Evolutionary conservation across 805 yeast species (phyloP), one percentile per base, ranked within the genome.

Genomic region (Lipomyces kockii): DNA sequence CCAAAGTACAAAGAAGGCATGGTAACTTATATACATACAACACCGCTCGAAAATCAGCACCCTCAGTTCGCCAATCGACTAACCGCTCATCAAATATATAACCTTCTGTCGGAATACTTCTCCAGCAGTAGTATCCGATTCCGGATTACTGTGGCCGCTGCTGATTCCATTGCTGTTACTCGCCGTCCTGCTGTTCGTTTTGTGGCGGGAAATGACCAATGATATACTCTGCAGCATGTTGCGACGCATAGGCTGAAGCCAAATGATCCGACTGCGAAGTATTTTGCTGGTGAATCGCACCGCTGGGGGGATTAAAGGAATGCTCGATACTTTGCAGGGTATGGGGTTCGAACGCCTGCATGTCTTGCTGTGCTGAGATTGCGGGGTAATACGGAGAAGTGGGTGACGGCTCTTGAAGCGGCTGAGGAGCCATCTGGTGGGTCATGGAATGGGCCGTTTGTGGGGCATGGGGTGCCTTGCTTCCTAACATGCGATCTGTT

Each of bases 161-260:
- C 60, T 32, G 60, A n/a, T 57, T 35, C 37, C 32, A 39, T 39
- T 57, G 60, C 60, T 58, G 60, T 14, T 58, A 22, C n/a, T 37
- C 32, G 7, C 11, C 29, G 6, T 35, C 11, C n/a, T 27, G n/a
- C 52, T n/a, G 60, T 32, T 22, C 17, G 3, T 37, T 1, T 14
- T 43, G 49, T 9, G 8, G 49, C 22, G 22, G 49, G 14, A 43
- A 3, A 43, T 43, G 20, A 12, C 49, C 49, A 43, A 43, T 14
- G n/a, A 43, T 43, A 43, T n/a, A 17, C 49, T 43, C 49, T 43
- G 20, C 49, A 14, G 49, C 11, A n/a, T 43, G 49, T n/a, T 43
- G 49, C 9, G 49, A 8, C 8, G 49, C 9, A 43, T 17, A 43
- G 14, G 20, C 7, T 39, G 12, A 17, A 17, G 46, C 8, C 46